Evolutionary conservation across 2,329 filamentous ascomycete genomes (phyloP).

Genomic region (Fusarium ramigenum): DNA sequence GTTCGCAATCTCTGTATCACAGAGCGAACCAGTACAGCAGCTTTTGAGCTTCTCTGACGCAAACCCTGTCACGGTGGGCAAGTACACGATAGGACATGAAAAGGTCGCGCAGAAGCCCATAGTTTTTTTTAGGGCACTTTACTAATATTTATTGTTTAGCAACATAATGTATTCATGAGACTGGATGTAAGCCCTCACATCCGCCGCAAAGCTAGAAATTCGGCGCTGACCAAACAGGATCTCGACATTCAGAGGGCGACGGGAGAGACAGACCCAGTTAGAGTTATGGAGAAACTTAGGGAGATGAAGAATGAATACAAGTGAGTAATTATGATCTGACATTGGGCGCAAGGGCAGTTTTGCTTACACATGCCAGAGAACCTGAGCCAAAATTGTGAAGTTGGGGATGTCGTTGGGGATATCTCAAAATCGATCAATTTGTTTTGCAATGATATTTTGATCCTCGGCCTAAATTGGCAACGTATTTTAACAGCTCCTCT

Average conservation of each 20-base stretch:
- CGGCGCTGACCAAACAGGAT: not conserved
- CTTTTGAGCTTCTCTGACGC: not conserved
- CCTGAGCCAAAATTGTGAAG: not conserved
- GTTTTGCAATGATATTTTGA: not conserved
- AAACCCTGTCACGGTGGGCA: not conserved
- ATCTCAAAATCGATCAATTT: fast-evolving
- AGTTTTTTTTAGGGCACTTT: fast-evolving
- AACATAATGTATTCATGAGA: not conserved
- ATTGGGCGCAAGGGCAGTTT: fast-evolving
- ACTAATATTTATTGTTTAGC: not conserved
- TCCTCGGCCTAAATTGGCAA: no score
- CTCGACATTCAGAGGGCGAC: not conserved
- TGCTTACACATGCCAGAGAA: not conserved
- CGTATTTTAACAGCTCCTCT: no score
- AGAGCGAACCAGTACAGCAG: not conserved
- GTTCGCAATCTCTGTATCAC: not conserved
- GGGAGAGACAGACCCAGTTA: not conserved
- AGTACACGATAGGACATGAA: not conserved
- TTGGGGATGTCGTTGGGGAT: fast-evolving
- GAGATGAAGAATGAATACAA: not conserved
- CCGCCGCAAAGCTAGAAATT: fast-evolving
- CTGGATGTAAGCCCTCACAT: not conserved
- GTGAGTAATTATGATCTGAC: not conserved
- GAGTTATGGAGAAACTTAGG: not conserved
- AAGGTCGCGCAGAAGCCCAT: not conserved